A percentile compares a stretch with the other conserved stretches of the same genome.
Evolutionary conservation across 2,329 filamentous ascomycete genomes (phyloP).

Genomic region (Westerdykella aurantiaca): DNA sequence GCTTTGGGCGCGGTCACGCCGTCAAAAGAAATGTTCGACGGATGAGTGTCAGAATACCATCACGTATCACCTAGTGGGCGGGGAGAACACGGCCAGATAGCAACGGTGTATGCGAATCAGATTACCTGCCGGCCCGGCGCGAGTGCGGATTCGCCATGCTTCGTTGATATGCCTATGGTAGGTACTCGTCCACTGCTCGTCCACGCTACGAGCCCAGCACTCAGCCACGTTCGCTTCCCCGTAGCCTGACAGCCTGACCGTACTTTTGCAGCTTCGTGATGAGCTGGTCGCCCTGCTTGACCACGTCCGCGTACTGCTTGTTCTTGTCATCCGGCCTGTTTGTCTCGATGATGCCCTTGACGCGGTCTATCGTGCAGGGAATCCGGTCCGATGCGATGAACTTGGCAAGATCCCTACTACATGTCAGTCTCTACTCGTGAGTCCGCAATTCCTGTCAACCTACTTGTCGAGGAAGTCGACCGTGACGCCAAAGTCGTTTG

Average conservation of each 20-base stretch:
- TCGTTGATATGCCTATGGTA: too few species aligned
- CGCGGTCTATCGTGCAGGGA: constrained; percentile 94
- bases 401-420: constrained; percentile 78
- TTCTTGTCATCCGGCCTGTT: constrained; percentile 98
- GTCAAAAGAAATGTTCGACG: too few species aligned
- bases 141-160: too few species aligned
- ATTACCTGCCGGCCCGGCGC: too few species aligned
- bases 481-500: constrained; percentile 90
- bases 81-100: too few species aligned
- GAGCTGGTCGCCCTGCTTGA: constrained; percentile 93
- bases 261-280: constrained; percentile 99
- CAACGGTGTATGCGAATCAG: too few species aligned
- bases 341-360: constrained; percentile 95
- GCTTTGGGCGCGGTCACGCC: too few species aligned
- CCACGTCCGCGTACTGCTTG: constrained; percentile 97
- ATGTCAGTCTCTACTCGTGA: constrained; percentile 7
- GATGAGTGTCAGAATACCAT: too few species aligned
- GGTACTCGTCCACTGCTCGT: too few species aligned
- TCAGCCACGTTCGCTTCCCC: constrained; percentile 86
- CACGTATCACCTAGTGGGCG: too few species aligned
- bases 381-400: constrained; percentile 95
- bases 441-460: constrained; percentile 28
- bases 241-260: constrained; percentile 87
- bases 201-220: neutral
- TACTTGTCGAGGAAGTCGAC: constrained; percentile 95